These are phyloP conservation scores for Ophiocordyceps camponoti-leonardi DNA, from an alignment of 2,329 filamentous ascomycete species.

Conservation along the genomic window DNA sequence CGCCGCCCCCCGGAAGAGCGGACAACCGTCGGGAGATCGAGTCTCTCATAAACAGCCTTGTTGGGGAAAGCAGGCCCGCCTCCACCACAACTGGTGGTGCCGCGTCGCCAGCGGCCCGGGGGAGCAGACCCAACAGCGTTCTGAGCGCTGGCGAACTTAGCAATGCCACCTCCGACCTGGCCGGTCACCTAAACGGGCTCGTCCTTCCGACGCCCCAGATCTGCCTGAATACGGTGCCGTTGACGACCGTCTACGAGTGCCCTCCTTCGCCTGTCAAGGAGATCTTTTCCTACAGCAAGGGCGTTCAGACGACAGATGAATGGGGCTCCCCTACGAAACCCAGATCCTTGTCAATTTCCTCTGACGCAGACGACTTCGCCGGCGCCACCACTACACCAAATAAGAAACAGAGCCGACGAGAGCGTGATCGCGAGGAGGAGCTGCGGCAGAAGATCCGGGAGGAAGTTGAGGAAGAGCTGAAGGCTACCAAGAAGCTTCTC, in stretches of 20 bases:
- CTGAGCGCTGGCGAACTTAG: constrained; percentile 69
- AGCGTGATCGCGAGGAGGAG: constrained; percentile 75
- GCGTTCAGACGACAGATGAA: constrained; percentile 74
- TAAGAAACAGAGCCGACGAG: constrained; percentile 63
- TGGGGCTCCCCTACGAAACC: constrained; percentile 41
- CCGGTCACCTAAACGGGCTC: constrained; percentile 26
- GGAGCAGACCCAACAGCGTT: constrained; percentile 74
- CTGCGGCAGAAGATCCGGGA: constrained; percentile 66
- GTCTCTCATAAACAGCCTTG: constrained; percentile 65
- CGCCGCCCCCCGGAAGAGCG: constrained; percentile 52
- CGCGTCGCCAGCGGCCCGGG: constrained; percentile 47
- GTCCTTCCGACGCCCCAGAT: constrained; percentile 32
- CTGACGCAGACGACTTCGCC: constrained; percentile 43
- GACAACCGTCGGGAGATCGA: constrained; percentile 65
- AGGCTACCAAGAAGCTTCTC: constrained; percentile 46
- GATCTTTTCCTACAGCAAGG: constrained; percentile 92
- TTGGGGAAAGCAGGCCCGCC: constrained; percentile 58
- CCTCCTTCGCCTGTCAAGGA: constrained; percentile 63
- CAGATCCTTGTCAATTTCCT: constrained; percentile 20
- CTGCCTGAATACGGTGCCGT: constrained; percentile 54
- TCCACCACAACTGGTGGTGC: constrained; percentile 47
- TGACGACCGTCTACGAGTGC: constrained; percentile 67
- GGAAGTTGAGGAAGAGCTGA: constrained; percentile 87
- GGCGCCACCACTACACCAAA: constrained; percentile 40
- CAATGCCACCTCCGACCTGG: constrained; percentile 50